Percentiles rank a stretch among this genome's conserved stretches.
phyloP scores from a whole-genome alignment of 441 rosid species.

The Pelargonium citronellum region DNA sequence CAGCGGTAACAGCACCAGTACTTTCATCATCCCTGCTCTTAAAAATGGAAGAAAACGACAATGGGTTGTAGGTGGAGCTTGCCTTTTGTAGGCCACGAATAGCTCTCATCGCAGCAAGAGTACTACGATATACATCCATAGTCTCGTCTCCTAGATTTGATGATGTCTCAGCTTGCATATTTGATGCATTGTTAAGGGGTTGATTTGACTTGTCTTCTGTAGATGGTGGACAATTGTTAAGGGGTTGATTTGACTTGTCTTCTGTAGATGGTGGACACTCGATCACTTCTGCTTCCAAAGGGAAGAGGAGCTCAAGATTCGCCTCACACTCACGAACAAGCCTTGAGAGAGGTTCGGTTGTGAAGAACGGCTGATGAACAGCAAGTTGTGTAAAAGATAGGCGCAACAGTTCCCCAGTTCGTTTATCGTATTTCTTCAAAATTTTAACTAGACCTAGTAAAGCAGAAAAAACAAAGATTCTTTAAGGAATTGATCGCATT shows the following conservation, averaged over 20 bases:
- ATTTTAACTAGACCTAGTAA: conserved; percentile 70
- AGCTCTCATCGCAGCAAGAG: conserved; percentile 92
- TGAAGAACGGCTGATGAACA: conserved; percentile 80
- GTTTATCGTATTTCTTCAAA: conserved; percentile 81
- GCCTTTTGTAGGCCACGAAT: conserved; percentile 78
- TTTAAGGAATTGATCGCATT: conserved; percentile 20
- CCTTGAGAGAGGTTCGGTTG: conserved; percentile 72
- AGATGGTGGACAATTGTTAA: no score
- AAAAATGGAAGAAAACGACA: conserved; percentile 60
- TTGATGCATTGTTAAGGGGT: no score
- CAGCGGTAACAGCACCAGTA: conserved; percentile 58
- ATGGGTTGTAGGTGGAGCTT: conserved; percentile 81
- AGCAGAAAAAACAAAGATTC: conserved; percentile 17
- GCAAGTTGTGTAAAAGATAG: conserved; percentile 76
- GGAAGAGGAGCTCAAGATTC: conserved; percentile 87
- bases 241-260: conserved; percentile 23
- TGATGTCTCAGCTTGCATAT: conserved; percentile 34
- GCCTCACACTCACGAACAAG: conserved; percentile 83
- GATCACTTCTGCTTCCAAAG: conserved; percentile 75
- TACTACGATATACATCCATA: conserved; percentile 75
- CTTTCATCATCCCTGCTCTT: conserved; percentile 51
- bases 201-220: no score
- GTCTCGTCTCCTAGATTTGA: conserved; percentile 58
- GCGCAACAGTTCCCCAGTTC: conserved; percentile 74
- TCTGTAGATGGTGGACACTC: conserved; percentile 37